phyloP scores from a whole-genome alignment of 2,329 filamentous ascomycete species.

The Monosporascus sp. region DNA sequence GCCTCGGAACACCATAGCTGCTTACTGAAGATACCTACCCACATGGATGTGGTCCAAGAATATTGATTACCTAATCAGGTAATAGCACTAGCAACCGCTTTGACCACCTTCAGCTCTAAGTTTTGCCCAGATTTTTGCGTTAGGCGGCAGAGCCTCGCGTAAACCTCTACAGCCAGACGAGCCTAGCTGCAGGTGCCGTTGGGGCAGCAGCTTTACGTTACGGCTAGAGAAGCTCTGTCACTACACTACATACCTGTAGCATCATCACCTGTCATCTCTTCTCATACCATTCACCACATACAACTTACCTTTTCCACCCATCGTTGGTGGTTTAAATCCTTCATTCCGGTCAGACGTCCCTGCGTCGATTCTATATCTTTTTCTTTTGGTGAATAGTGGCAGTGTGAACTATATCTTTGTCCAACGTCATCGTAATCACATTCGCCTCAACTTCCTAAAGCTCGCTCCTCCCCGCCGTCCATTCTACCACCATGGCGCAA shows the following conservation, averaged over 20 bases:
- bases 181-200: no score
- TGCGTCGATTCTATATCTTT: neutral
- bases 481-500: conserved; percentile 70
- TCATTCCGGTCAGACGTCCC: neutral
- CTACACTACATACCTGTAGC: neutral
- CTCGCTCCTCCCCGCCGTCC: conserved; percentile 10
- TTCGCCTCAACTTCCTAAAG: neutral
- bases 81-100: neutral
- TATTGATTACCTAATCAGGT: neutral
- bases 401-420: neutral
- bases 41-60: neutral
- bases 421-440: neutral
- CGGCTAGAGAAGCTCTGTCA: neutral
- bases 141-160: conserved; percentile 1
- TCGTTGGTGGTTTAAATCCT: neutral
- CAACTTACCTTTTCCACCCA: neutral
- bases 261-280: neutral
- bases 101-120: neutral
- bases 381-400: neutral
- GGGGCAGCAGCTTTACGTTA: no score
- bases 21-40: no score
- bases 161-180: neutral
- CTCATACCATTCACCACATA: neutral
- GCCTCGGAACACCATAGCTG: no score
- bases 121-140: neutral